Base-by-base conservation (phyloP, 2,329 filamentous ascomycete species). In the Ilyonectria mors-panacis region DNA sequence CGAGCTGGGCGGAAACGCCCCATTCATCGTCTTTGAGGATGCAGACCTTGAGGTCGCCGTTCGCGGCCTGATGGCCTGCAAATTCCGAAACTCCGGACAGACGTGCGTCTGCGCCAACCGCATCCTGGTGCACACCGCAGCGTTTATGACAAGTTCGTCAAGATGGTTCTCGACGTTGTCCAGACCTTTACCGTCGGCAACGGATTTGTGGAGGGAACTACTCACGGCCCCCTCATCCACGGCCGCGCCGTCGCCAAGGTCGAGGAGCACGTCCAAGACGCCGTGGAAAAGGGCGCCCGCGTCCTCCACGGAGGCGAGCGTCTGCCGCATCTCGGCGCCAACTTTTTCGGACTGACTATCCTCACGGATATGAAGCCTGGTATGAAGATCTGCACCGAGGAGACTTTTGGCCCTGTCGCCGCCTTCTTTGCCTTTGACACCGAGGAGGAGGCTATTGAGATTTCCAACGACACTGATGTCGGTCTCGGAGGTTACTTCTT, bases 1-100 rank as follows among this genome's bases (percentile, higher is more conserved):
- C 76, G 92, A 94, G 76, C 86, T 94, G 6, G 92, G 92, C 35
- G 92, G 92, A 23, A 94, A 93, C 76, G 90, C 91, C 0, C 92
- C 92, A 1, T 93, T 93, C 78, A 93, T 94, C 66, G 91, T 94
- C 42, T 94, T 94, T 73, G 91, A 93, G 71, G 91, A 93, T 73
- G 88, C 91, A 17, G 89, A 93, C 74, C 82, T 94, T n/a, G 91
- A 93, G 56, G 82, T 83, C 12, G 92, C 92, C 1, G 90, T 94
- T 5, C 81, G 85, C 1, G 91, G 90, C 17, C 88, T 91, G 33
- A 86, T 93, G 51, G 81, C 88, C 35, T 91, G 86, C 71, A 93
- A 93, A 77, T 93, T 93, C 85, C 88, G 92, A 59, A 89, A 87
- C 72, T 92, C 89, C 2, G 92, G 92, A 35, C 92, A 93, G 81